phyloP scores from a whole-genome alignment of 495 filamentous ascomycete genomes.

The Apodospora peruviana region DNA sequence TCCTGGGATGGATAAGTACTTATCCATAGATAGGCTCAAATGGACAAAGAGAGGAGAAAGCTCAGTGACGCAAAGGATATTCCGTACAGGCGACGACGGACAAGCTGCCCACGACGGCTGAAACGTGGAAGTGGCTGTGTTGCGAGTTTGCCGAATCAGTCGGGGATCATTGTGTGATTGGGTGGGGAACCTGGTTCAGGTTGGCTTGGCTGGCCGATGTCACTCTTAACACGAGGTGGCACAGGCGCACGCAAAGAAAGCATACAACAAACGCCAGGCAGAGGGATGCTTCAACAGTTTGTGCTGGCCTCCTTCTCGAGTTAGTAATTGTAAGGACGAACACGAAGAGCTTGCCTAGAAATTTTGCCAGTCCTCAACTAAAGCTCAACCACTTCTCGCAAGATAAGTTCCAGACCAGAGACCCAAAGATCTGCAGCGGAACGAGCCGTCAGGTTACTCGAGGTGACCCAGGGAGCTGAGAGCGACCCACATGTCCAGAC shows the following conservation, averaged over 20 bases:
- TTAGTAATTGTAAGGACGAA: neutral
- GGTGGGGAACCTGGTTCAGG: neutral
- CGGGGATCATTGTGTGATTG: too few relatives aligned
- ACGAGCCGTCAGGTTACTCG: neutral
- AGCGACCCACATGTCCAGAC: neutral
- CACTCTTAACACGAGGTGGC: neutral
- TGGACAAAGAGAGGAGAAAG: too few relatives aligned
- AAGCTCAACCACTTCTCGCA: too few relatives aligned
- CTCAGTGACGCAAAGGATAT: too few relatives aligned
- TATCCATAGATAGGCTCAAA: too few relatives aligned
- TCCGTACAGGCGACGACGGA: too few relatives aligned
- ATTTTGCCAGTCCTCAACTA: neutral
- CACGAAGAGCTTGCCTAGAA: neutral
- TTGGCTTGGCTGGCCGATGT: neutral
- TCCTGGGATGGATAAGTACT: too few relatives aligned
- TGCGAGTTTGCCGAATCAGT: neutral
- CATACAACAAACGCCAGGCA: too few relatives aligned
- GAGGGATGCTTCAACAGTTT: too few relatives aligned
- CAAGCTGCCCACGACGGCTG: neutral
- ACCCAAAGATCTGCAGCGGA: too few relatives aligned
- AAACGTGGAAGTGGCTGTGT: neutral
- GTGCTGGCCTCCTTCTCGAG: too few relatives aligned
- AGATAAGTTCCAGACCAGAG: neutral
- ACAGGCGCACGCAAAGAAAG: too few relatives aligned
- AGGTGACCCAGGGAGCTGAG: neutral